Evolutionary conservation across 495 filamentous ascomycete species (phyloP).

Genomic region (Aspergillus ostianus): DNA sequence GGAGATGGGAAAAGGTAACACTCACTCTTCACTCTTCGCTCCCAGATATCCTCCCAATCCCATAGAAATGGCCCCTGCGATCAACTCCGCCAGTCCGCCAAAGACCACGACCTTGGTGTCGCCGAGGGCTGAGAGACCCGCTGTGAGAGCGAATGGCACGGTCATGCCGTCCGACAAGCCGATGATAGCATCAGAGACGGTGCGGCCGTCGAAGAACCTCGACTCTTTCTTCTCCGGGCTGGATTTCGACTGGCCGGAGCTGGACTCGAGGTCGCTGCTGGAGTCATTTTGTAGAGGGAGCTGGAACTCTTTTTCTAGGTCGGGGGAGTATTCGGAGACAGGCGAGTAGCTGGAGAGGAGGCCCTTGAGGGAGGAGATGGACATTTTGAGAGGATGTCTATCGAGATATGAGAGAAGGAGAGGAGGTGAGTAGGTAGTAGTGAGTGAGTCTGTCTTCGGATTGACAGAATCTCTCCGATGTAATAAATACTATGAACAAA

Average conservation of each 20-base stretch:
- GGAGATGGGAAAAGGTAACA: slow-evolving; percentile 8
- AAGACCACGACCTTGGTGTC: slow-evolving; percentile 58
- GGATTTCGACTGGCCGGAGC: slow-evolving; percentile 13
- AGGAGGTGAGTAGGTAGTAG: too few species aligned
- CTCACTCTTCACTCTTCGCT: slow-evolving; percentile 66
- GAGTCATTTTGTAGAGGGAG: slow-evolving; percentile 22
- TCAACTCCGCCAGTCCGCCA: slow-evolving; percentile 57
- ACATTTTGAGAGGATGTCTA: slow-evolving; percentile 25
- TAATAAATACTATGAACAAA: neutral
- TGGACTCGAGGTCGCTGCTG: slow-evolving; percentile 21
- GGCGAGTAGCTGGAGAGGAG: slow-evolving; percentile 41
- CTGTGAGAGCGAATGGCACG: slow-evolving; percentile 59
- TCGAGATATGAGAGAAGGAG: neutral
- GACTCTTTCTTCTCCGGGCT: slow-evolving; percentile 21
- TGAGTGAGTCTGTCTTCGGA: neutral
- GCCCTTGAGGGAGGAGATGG: slow-evolving; percentile 34
- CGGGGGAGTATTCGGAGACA: slow-evolving; percentile 30
- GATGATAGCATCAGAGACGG: slow-evolving; percentile 60
- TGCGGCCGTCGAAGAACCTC: slow-evolving; percentile 44
- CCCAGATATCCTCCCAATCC: slow-evolving; percentile 62
- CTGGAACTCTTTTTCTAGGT: slow-evolving; percentile 31
- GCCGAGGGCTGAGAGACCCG: slow-evolving; percentile 52
- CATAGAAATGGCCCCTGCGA: slow-evolving; percentile 60
- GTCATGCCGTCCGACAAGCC: slow-evolving; percentile 61
- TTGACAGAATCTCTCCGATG: neutral